Conservation (phyloP, 768 basidiomycete species). For the Sutorius australiensis region DNA sequence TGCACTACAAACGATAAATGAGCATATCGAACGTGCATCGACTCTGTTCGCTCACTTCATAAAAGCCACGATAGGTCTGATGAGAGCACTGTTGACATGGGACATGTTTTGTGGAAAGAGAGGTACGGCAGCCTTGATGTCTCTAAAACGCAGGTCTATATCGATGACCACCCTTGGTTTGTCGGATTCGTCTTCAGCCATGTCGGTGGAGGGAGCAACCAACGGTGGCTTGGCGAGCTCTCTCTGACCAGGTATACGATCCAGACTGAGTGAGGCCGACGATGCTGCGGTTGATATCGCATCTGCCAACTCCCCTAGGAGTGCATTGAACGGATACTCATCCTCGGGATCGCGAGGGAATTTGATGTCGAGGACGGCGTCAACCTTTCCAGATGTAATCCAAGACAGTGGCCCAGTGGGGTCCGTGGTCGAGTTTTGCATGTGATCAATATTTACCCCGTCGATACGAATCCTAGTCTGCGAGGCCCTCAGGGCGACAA, state of each 20-base stretch:
- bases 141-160: constrained; percentile 91
- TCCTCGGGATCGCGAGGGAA: constrained; percentile 83
- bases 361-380: constrained; percentile 96
- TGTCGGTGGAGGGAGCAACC: constrained; percentile 56
- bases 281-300: constrained; percentile 66
- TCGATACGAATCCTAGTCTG: constrained; percentile 96
- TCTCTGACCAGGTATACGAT: constrained; percentile 81
- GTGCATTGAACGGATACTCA: constrained; percentile 66
- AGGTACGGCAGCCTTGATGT: constrained; percentile 93
- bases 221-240: constrained; percentile 85
- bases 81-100: constrained; percentile 88
- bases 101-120: constrained; percentile 86
- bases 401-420: constrained; percentile 88
- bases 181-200: constrained; percentile 27
- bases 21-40: neutral
- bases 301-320: constrained; percentile 88
- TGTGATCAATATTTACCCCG: constrained; percentile 93
- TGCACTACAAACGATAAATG: constrained; percentile 48
- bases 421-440: constrained; percentile 76
- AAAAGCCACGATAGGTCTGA: constrained; percentile 95
- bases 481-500: neutral
- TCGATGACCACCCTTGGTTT: constrained; percentile 69
- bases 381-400: constrained; percentile 96
- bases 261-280: constrained; percentile 44
- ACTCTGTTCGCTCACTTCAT: constrained; percentile 72